Percentiles rank a stretch among this genome's conserved stretches.
Conservation (phyloP, 2,329 filamentous ascomycete genomes). For the Talaromyces verruculosus region DNA sequence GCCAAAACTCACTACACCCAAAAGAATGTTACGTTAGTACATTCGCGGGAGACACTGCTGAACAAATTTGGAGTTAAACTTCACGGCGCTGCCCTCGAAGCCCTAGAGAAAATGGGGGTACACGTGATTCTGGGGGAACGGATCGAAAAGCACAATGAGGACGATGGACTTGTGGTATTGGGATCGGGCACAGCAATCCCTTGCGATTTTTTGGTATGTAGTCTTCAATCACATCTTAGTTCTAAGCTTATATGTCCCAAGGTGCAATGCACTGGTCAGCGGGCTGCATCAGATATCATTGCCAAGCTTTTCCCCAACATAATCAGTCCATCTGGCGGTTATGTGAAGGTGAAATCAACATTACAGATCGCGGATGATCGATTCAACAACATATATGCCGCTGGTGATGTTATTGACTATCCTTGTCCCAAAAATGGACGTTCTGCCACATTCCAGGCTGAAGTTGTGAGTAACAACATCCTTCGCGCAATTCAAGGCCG, state of each 20-base stretch:
- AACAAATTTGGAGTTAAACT: constrained; percentile 51
- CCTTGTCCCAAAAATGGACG: constrained; percentile 55
- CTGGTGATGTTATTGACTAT: constrained; percentile 63
- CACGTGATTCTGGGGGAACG: constrained; percentile 55
- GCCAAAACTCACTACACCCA: constrained; percentile 57
- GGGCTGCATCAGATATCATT: constrained; percentile 55
- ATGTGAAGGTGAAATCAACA: constrained; percentile 56
- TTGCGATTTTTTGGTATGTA: constrained; percentile 53
- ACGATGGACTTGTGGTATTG: constrained; percentile 45
- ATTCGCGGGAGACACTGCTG: constrained; percentile 57
- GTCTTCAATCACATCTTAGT: constrained; percentile 22
- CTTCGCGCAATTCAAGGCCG: constrained; percentile 48
- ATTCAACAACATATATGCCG: constrained; percentile 58
- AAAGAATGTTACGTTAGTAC: constrained; percentile 59
- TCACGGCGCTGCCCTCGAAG: constrained; percentile 41
- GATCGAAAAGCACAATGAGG: constrained; percentile 40
- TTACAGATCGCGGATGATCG: constrained; percentile 56
- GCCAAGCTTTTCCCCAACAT: constrained; percentile 44
- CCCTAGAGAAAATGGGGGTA: constrained; percentile 50
- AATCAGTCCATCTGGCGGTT: constrained; percentile 49
- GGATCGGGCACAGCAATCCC: constrained; percentile 47
- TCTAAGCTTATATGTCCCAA: constrained; percentile 28
- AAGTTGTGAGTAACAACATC: constrained; percentile 57
- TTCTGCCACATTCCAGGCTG: constrained; percentile 54
- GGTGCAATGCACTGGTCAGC: constrained; percentile 62